Evolutionary conservation across 331 rosid genomes (phyloP).

Genomic region (Quercus phellos): DNA sequence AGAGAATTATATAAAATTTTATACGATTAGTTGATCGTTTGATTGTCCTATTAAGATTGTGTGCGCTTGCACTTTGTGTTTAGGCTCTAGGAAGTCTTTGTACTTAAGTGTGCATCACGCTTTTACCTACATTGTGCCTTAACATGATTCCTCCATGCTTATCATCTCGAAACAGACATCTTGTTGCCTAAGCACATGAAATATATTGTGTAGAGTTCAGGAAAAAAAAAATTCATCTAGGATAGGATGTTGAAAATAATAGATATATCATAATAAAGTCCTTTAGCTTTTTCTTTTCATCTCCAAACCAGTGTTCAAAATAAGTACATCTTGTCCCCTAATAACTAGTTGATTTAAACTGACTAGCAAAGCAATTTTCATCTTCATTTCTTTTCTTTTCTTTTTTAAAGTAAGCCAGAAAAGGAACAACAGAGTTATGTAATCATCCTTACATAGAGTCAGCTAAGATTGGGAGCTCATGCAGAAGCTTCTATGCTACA

Average conservation of each 20-base stretch:
- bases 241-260: background rate
- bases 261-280: background rate
- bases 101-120: too few relatives aligned
- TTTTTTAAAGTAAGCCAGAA: background rate
- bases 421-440: background rate
- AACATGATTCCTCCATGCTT: slow-evolving; percentile 56
- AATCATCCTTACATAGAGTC: slow-evolving; percentile 56
- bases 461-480: slow-evolving; percentile 59
- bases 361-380: background rate
- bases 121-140: slow-evolving; percentile 26
- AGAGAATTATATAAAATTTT: too few relatives aligned
- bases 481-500: slow-evolving; percentile 89
- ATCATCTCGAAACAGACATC: slow-evolving; percentile 53
- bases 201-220: slow-evolving; percentile 18
- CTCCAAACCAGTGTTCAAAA: slow-evolving; percentile 22
- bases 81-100: too few relatives aligned
- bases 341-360: background rate
- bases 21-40: too few relatives aligned
- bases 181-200: slow-evolving; percentile 32
- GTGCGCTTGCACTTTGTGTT: too few relatives aligned
- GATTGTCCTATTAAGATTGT: too few relatives aligned
- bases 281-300: too few relatives aligned
- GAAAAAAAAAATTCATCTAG: too few relatives aligned
- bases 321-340: slow-evolving; percentile 64
- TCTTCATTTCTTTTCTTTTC: background rate